These are phyloP conservation scores for Nemania diffusa DNA, from an alignment of 2,329 filamentous ascomycete species.

Conservation along the genomic window DNA sequence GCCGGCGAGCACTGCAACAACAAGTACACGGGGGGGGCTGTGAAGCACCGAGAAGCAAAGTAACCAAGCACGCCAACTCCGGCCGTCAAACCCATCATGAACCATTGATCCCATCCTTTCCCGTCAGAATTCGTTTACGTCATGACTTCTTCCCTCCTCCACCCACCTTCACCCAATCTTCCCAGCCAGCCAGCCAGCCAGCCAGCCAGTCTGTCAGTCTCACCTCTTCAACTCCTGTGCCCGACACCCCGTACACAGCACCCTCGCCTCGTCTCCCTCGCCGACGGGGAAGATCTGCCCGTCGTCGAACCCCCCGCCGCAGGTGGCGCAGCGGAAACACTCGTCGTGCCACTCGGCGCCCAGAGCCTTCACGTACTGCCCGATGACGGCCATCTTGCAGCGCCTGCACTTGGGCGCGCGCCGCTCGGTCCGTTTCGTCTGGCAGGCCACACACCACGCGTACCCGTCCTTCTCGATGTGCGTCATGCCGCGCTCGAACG, in stretches of 20 bases:
- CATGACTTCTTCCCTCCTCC: background rate
- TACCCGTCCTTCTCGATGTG: conserved; percentile 96
- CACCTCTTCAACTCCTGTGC: conserved; percentile 68
- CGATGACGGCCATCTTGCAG: conserved; percentile 85
- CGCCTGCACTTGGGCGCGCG: conserved; percentile 88
- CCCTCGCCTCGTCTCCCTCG: conserved; percentile 56
- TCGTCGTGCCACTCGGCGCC: conserved; percentile 93
- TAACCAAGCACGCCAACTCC: conserved; percentile 7
- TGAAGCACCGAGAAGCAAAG: conserved; percentile 1
- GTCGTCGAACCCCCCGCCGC: conserved; percentile 69
- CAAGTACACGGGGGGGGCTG: background rate
- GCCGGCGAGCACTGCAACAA: background rate
- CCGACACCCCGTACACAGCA: conserved; percentile 71
- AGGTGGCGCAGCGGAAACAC: conserved; percentile 84
- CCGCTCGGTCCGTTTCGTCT: conserved; percentile 89
- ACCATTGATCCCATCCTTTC: conserved; percentile 4
- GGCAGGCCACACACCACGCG: conserved; percentile 94
- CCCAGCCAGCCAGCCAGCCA: too few relatives aligned
- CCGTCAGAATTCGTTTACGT: conserved; percentile 13
- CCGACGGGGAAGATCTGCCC: conserved; percentile 72
- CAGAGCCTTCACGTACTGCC: conserved; percentile 88
- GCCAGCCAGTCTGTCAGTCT: conserved; percentile 1
- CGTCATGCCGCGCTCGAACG: conserved; percentile 78
- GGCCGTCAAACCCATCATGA: background rate
- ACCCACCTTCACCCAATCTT: background rate